Percentiles rank a stretch among this genome's conserved stretches.
Conservation (phyloP, 306 rosid genomes). For the Abrus pulchellus region DNA sequence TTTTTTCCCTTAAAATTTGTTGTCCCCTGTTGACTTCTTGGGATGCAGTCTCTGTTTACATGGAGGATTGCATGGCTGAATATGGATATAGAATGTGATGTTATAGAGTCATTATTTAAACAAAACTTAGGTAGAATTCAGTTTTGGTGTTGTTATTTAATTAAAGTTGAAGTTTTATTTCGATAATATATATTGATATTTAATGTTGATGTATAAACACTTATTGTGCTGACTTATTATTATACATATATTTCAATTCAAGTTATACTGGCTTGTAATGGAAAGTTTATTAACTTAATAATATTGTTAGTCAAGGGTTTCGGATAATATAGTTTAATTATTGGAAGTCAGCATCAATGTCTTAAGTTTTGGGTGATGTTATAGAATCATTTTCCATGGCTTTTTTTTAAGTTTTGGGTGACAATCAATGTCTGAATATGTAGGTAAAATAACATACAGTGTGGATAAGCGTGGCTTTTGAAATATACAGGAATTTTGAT, state of each 20-base stretch:
- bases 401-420: not conserved
- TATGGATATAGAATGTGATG: constrained; percentile 24
- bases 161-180: too few relatives aligned
- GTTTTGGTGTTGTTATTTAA: too few relatives aligned
- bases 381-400: not conserved
- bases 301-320: not conserved
- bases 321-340: not conserved
- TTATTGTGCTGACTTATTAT: too few relatives aligned
- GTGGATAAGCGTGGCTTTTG: constrained; percentile 21
- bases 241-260: too few relatives aligned
- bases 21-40: not conserved
- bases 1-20: not conserved
- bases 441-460: constrained; percentile 30
- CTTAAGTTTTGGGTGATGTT: too few relatives aligned
- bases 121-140: too few relatives aligned
- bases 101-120: not conserved
- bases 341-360: constrained; percentile 15
- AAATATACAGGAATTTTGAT: not conserved
- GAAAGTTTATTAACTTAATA: not conserved
- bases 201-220: too few relatives aligned
- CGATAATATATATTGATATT: too few relatives aligned
- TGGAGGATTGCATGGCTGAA: not conserved
- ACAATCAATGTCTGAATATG: not conserved
- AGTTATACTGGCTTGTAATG: not conserved
- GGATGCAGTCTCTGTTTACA: not conserved